Base-by-base conservation (phyloP, 139 green algal genomes). In the Chlorella sp. region DNA sequence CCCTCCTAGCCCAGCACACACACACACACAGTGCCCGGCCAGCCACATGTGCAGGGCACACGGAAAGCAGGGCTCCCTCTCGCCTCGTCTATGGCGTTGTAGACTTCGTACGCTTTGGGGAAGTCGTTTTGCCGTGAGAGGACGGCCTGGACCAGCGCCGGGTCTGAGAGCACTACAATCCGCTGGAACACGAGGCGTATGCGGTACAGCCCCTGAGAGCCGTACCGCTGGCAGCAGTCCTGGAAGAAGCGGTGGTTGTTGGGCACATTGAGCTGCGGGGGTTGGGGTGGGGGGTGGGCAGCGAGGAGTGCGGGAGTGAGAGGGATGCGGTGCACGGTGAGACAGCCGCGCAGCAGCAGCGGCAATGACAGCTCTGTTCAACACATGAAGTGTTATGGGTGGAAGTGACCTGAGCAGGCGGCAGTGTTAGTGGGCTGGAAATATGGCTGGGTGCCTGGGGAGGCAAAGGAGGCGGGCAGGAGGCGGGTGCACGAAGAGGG, bases 161-260 rank as follows among this genome's bases (percentile, higher is more conserved):
- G 64, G 24, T 78, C 68, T 12, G 24, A 39, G 32, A 87, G 36
- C 64, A 87, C 83, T 66, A 87, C 83, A 28, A 87, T 28, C 11
- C 22, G 16, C 2, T 71, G 21, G 36, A 80, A 24, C 34, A 61
- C n/a, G 24, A 87, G 16, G 12, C 83, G 83, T 22, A 87, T 21
- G 24, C 61, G 34, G n/a, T 37, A 87, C 61, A 87, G 32, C 32
- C 82, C 82, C 19, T 15, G 22, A 16, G 79, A 42, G 42, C 83
- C 83, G 19, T 61, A 87, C 36, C 24, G 22, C 64, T 80, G 60
- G 9, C 26, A 37, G 64, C 42, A 60, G 36, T 40, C 37, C 37
- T 79, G 64, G 57, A 73, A 87, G 64, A 79, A 87, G 36, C 61
- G 83, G 83, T 87, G 83, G 16, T 66, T 66, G 1, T 66, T 57